Evolutionary conservation across 2,329 filamentous ascomycete genomes (phyloP).

Genomic region (Fusarium neocosmosporiellum): DNA sequence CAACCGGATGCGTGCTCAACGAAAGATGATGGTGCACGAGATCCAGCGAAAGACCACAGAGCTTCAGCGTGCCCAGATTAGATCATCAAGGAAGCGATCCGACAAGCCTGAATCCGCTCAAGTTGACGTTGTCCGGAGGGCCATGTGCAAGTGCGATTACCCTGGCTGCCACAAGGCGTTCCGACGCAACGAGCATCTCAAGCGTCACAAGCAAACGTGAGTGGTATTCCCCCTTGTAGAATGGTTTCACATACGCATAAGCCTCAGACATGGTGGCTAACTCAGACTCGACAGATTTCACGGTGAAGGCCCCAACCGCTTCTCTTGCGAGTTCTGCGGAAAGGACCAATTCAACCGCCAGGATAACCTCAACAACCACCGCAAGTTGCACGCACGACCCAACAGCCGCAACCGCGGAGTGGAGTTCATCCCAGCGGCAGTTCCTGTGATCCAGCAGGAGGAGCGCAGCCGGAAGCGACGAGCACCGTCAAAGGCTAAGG

Average conservation of each 20-base stretch:
- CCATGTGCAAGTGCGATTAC: constrained; percentile 59
- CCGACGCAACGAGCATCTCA: constrained; percentile 66
- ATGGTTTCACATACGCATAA: not conserved
- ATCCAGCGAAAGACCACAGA: constrained; percentile 58
- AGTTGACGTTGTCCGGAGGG: constrained; percentile 52
- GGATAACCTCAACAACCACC: constrained; percentile 57
- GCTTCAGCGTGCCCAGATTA: constrained; percentile 56
- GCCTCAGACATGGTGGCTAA: not conserved
- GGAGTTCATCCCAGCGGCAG: constrained; percentile 54
- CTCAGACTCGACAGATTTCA: constrained; percentile 46
- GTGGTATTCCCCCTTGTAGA: constrained; percentile 35
- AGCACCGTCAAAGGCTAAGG: constrained; percentile 53
- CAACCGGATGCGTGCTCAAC: constrained; percentile 49
- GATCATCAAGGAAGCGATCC: constrained; percentile 45
- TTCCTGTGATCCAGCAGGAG: constrained; percentile 54
- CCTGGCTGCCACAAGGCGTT: constrained; percentile 61
- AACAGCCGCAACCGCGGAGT: constrained; percentile 54
- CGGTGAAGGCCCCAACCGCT: constrained; percentile 53
- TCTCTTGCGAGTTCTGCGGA: constrained; percentile 56
- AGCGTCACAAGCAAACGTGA: constrained; percentile 65
- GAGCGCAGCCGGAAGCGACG: constrained; percentile 54
- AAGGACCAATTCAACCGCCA: constrained; percentile 56
- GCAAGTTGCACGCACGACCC: constrained; percentile 54
- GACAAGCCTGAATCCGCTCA: constrained; percentile 44
- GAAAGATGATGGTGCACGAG: constrained; percentile 55